Evolutionary conservation across 495 filamentous ascomycete species (phyloP).

Genomic region (Talaromyces thailandensis): DNA sequence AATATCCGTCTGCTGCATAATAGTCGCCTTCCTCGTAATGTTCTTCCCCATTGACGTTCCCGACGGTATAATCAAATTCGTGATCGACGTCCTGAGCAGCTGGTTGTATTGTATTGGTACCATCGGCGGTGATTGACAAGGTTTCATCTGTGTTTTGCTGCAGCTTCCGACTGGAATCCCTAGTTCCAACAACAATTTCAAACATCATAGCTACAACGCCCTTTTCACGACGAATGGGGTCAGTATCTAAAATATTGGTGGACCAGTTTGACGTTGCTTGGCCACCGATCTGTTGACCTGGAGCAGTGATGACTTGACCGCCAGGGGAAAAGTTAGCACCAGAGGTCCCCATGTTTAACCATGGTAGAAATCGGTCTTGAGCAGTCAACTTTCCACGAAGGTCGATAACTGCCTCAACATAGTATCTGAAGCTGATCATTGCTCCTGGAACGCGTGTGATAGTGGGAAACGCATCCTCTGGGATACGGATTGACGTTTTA

Average conservation of each 20-base stretch:
- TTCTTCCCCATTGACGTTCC: slow-evolving; percentile 9
- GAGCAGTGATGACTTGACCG: slow-evolving; percentile 37
- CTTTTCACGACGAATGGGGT: slow-evolving; percentile 76
- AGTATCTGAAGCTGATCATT: slow-evolving; percentile 91
- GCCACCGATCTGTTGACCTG: slow-evolving; percentile 24
- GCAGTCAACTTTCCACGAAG: slow-evolving; percentile 77
- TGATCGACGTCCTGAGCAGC: slow-evolving; percentile 6
- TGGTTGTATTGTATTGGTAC: neutral
- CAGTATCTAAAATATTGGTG: slow-evolving; percentile 80
- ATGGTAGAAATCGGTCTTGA: slow-evolving; percentile 52
- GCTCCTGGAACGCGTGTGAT: slow-evolving; percentile 80
- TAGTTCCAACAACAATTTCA: slow-evolving; percentile 12
- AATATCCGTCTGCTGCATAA: slow-evolving; percentile 18
- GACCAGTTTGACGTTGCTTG: slow-evolving; percentile 48
- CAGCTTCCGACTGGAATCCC: slow-evolving; percentile 60
- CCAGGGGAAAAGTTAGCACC: slow-evolving; percentile 36
- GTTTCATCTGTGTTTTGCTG: slow-evolving; percentile 34
- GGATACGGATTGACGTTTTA: slow-evolving; percentile 72
- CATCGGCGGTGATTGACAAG: neutral
- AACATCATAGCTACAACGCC: slow-evolving; percentile 56
- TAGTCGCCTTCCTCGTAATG: slow-evolving; percentile 19
- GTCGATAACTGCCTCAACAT: slow-evolving; percentile 85
- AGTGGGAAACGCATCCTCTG: slow-evolving; percentile 86
- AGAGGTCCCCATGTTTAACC: slow-evolving; percentile 43
- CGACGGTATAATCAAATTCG: neutral